These are phyloP conservation scores for Mesotaenium endlicherianum DNA, from an alignment of 139 green algal genomes.

Conservation along the genomic window DNA sequence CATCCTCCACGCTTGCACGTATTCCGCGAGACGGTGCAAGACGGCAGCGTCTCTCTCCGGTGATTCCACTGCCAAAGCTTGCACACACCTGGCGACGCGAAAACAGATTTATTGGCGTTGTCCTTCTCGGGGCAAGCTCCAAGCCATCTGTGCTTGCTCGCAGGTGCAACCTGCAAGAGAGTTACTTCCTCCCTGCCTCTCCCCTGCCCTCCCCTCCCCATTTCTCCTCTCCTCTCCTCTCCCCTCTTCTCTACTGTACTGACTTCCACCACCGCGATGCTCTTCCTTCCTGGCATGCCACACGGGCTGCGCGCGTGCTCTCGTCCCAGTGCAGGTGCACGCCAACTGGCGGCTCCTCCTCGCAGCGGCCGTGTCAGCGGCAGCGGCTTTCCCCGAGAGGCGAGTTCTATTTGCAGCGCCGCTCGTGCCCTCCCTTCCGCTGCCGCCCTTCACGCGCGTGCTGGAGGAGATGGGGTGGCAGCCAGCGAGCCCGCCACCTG, in stretches of 20 bases:
- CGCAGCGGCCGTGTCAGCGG: neutral
- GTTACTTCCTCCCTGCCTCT: no score
- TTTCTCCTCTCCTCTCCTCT: no score
- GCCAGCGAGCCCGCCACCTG: neutral
- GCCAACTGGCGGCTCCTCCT: slow-evolving; percentile 38
- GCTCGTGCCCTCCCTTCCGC: slow-evolving; percentile 21
- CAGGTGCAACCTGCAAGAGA: no score
- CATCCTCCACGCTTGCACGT: no score
- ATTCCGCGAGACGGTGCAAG: no score
- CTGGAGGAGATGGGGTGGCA: slow-evolving; percentile 15
- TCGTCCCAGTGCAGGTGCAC: slow-evolving; percentile 28
- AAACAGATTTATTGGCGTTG: no score
- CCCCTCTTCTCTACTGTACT: neutral
- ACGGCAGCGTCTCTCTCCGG: no score
- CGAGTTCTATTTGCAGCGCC: slow-evolving; percentile 26
- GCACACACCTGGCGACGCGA: no score
- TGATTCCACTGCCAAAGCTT: no score
- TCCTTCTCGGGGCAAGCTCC: no score
- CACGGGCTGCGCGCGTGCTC: neutral
- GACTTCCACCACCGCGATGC: neutral
- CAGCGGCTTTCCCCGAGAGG: neutral
- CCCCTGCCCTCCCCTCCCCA: no score
- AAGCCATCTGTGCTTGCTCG: no score
- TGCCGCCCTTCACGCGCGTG: neutral
- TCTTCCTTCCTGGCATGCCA: neutral